These are phyloP conservation scores for Cladophialophora psammophila DNA, from an alignment of 2,329 filamentous ascomycete species.

Conservation along the genomic window DNA sequence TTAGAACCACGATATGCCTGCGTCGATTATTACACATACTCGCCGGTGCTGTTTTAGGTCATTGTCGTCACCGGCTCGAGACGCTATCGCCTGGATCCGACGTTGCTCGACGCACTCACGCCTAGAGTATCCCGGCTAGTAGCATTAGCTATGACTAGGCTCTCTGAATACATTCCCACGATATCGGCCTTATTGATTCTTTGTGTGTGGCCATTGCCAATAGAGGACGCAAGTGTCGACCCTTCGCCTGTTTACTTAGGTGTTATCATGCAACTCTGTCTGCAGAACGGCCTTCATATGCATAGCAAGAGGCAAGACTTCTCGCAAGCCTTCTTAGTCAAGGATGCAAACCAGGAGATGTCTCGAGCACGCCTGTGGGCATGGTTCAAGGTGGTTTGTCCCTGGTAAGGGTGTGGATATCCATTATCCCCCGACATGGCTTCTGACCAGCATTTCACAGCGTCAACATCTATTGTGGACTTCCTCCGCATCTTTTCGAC, in stretches of 20 bases:
- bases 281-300: slow-evolving; percentile 24
- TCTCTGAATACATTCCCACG: slow-evolving; percentile 17
- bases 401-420: no score
- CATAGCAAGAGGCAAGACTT: slow-evolving; percentile 4
- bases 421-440: no score
- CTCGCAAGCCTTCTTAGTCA: background rate
- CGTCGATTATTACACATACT: background rate
- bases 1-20: slow-evolving; percentile 1
- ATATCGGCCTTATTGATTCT: slow-evolving; percentile 24
- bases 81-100: slow-evolving; percentile 20
- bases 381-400: slow-evolving; percentile 19
- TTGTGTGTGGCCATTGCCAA: slow-evolving; percentile 28
- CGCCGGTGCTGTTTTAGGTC: slow-evolving; percentile 22
- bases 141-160: background rate
- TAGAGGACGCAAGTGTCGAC: slow-evolving; percentile 12
- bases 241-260: slow-evolving; percentile 25
- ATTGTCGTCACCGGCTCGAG: slow-evolving; percentile 23
- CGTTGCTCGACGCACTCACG: slow-evolving; percentile 1
- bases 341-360: background rate
- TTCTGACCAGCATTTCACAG: no score
- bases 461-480: slow-evolving; percentile 8
- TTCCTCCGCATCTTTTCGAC: slow-evolving; percentile 15
- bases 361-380: slow-evolving; percentile 21
- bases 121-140: slow-evolving; percentile 14
- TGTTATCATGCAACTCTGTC: slow-evolving; percentile 18